Conservation (phyloP, 2,329 filamentous ascomycete species). For the Diaporthe amygdali region DNA sequence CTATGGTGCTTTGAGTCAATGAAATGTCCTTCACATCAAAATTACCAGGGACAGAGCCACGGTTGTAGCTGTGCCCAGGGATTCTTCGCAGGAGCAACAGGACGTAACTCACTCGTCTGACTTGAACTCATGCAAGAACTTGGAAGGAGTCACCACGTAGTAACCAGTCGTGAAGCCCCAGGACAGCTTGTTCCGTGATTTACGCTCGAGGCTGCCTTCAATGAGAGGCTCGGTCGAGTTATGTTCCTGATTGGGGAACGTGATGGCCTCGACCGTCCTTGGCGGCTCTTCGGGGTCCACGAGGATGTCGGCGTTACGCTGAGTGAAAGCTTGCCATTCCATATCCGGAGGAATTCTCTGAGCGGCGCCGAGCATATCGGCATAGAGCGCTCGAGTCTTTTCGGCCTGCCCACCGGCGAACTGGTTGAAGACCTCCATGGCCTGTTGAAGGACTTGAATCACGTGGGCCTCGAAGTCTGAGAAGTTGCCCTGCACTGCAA, state of each 20-base stretch:
- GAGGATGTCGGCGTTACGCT: conserved; percentile 73
- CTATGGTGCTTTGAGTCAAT: conserved; percentile 33
- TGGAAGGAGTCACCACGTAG: conserved; percentile 88
- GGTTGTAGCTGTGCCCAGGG: background rate
- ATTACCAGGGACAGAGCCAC: background rate
- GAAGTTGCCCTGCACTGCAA: conserved; percentile 91
- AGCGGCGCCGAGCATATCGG: conserved; percentile 78
- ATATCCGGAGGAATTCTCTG: conserved; percentile 84
- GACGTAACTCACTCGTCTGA: conserved; percentile 72
- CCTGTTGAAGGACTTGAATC: conserved; percentile 80
- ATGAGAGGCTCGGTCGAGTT: conserved; percentile 79
- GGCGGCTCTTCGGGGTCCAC: conserved; percentile 79
- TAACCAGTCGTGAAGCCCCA: conserved; percentile 81
- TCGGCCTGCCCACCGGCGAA: conserved; percentile 82
- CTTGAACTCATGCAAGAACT: conserved; percentile 95
- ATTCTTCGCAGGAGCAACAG: background rate
- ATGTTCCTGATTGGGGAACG: conserved; percentile 91
- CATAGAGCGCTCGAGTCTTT: conserved; percentile 79
- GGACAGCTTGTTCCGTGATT: conserved; percentile 82
- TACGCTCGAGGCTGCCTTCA: conserved; percentile 87
- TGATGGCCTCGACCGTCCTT: conserved; percentile 74
- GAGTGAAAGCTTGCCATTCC: conserved; percentile 87
- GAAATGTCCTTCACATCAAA: background rate
- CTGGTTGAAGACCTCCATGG: conserved; percentile 82
- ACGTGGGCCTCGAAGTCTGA: conserved; percentile 86